Evolutionary conservation across 179 eudicot species (phyloP), one percentile per base, ranked within the genome.

Genomic region (Beta macrorhiza): DNA sequence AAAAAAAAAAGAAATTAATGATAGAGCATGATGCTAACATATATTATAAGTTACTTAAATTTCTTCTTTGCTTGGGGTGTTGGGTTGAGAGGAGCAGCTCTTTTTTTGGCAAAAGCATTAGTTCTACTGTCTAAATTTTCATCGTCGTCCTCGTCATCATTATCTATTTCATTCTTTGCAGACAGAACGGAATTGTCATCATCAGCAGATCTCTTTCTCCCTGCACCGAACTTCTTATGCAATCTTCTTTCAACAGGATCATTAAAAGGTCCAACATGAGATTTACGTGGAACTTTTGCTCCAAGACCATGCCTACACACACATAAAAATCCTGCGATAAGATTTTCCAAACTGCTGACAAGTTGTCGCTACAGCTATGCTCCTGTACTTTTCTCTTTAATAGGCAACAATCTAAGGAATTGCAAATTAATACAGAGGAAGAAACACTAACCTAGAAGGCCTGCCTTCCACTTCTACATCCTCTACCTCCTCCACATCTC

Each of bases 261-360:
- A 76, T 67, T 88, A 22, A 89, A 82, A 37, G 74, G 81, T 47
- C 78, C 83, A 47, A 81, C 67, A 79, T 81, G 84, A 58, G 89
- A 64, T 63, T 77, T 88, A 22, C 85, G 93, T 16, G 93, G 87
- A 67, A 87, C 93, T 59, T 72, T 86, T 70, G 97, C 93, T 75
- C 97, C 97, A 67, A 93, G 84, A 67, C 97, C 97, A 58, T 92
- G 95, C 90, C 97, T 93, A 78, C 57, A 83, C 64, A 82, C 75
- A 78, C 12, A 80, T 10, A 11, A 45, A 77, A 7, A 29, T 25
- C 55, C 52, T 56, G 0, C 5, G 14, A 47, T 32, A 76, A 76
- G 20, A 12, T 57, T 22, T 22, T 29, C 47, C 17, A 62, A 20
- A 37, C 29, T 49, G 20, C 42, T 17, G 25, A 64, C 12, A 10